Percentiles rank a stretch among this genome's conserved stretches.
Conservation (phyloP, 1,284 basidiomycete genomes). For the Filobasidium uniguttulatum region DNA sequence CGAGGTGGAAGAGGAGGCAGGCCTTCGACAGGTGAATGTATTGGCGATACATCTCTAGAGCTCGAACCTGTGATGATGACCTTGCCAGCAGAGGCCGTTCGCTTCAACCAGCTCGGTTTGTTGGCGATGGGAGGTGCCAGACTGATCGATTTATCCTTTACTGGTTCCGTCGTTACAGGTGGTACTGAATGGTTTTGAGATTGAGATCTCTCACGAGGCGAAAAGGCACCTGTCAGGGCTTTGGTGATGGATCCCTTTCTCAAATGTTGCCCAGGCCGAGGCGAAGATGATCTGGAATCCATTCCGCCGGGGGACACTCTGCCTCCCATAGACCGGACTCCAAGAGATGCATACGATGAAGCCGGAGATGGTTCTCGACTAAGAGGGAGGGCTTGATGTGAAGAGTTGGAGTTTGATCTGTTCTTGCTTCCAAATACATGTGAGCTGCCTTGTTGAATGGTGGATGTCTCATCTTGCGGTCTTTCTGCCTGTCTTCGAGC, state of each 20-base stretch:
- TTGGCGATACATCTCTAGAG: neutral
- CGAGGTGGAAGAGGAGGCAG: neutral
- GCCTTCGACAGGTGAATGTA: neutral
- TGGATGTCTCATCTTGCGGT: too few species aligned
- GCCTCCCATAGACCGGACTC: neutral
- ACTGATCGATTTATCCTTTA: neutral
- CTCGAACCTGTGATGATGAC: constrained; percentile 1
- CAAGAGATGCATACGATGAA: neutral
- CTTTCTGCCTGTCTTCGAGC: neutral
- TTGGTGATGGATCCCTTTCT: constrained; percentile 7
- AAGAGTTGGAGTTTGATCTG: too few species aligned
- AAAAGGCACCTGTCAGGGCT: constrained; percentile 5
- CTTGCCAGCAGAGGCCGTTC: constrained; percentile 11
- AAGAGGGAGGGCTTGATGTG: too few species aligned
- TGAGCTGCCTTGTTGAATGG: too few species aligned
- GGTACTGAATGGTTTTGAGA: too few species aligned
- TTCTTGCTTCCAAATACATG: too few species aligned
- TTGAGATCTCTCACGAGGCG: constrained; percentile 5
- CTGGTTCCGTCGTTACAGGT: too few species aligned
- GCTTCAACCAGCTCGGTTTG: constrained; percentile 11
- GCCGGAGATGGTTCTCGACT: neutral
- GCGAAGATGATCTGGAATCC: neutral
- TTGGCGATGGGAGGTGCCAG: constrained; percentile 9
- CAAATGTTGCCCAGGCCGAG: constrained; percentile 1
- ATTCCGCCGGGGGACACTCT: neutral